These are phyloP conservation scores for Diplocarpon mali DNA, from an alignment of 2,329 filamentous ascomycete genomes.

Conservation along the genomic window DNA sequence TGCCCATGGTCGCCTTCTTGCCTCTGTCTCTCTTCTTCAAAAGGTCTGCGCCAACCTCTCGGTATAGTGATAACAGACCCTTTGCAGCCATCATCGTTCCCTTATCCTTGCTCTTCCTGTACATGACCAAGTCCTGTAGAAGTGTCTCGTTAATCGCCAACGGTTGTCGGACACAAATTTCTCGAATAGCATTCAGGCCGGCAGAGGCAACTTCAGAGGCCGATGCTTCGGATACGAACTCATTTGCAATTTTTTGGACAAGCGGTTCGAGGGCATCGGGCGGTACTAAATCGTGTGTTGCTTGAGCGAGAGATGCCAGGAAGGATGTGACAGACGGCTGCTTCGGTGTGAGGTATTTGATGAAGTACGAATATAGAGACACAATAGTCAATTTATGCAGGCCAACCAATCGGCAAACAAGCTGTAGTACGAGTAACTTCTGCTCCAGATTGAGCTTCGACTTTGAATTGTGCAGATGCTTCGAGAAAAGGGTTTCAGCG, in stretches of 20 bases:
- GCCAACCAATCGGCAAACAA: slow-evolving; percentile 83
- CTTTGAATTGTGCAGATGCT: slow-evolving; percentile 81
- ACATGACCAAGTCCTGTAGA: slow-evolving; percentile 91
- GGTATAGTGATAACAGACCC: slow-evolving; percentile 79
- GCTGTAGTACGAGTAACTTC: slow-evolving; percentile 78
- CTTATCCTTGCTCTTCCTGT: slow-evolving; percentile 96
- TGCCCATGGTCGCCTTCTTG: slow-evolving; percentile 76
- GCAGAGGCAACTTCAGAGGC: slow-evolving; percentile 85
- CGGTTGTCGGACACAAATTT: slow-evolving; percentile 85
- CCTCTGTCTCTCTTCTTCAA: slow-evolving; percentile 83
- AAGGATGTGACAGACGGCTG: slow-evolving; percentile 90
- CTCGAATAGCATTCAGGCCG: slow-evolving; percentile 86
- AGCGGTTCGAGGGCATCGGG: slow-evolving; percentile 86
- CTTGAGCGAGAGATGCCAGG: slow-evolving; percentile 83
- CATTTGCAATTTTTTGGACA: slow-evolving; percentile 91
- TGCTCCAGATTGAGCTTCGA: slow-evolving; percentile 78
- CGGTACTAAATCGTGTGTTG: slow-evolving; percentile 81
- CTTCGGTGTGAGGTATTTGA: slow-evolving; percentile 79
- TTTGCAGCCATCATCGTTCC: slow-evolving; percentile 98
- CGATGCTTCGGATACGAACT: slow-evolving; percentile 92
- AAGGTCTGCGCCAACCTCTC: slow-evolving; percentile 83
- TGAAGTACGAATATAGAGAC: slow-evolving; percentile 89
- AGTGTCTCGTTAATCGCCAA: slow-evolving; percentile 93
- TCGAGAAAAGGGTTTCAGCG: slow-evolving; percentile 78
- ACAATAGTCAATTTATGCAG: slow-evolving; percentile 87